These are phyloP conservation scores for Vigna reflexopilosa DNA, from an alignment of 306 rosid genomes.

Conservation along the genomic window DNA sequence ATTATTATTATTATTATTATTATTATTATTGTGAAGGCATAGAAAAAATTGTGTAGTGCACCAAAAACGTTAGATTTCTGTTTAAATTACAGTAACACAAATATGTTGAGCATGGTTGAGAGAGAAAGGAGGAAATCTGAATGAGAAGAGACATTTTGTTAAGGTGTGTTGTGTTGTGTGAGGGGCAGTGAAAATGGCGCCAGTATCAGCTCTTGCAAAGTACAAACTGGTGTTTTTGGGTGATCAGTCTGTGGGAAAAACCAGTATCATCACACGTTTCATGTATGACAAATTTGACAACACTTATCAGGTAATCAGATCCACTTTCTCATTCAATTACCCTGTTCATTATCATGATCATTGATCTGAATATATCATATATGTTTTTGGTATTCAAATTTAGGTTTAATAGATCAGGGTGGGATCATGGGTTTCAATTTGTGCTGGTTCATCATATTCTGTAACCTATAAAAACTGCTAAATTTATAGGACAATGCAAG, in stretches of 20 bases:
- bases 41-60: neutral
- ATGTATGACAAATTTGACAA: conserved; percentile 61
- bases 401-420: conserved; percentile 35
- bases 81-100: neutral
- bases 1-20: neutral
- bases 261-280: conserved; percentile 63
- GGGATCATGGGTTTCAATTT: conserved; percentile 19
- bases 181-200: conserved; percentile 48
- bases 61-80: neutral
- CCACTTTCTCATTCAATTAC: conserved; percentile 25
- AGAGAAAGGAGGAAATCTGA: conserved; percentile 43
- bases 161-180: neutral
- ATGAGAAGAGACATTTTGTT: conserved; percentile 16
- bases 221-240: conserved; percentile 61
- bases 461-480: neutral
- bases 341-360: neutral
- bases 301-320: conserved; percentile 57
- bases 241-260: conserved; percentile 60
- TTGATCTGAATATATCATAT: conserved; percentile 32
- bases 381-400: neutral
- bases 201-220: conserved; percentile 60
- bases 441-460: neutral
- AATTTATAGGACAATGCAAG: neutral
- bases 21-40: neutral
- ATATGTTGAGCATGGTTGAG: neutral